Base-by-base conservation (phyloP, 345 rosid species). In the Trapa incisa region DNA sequence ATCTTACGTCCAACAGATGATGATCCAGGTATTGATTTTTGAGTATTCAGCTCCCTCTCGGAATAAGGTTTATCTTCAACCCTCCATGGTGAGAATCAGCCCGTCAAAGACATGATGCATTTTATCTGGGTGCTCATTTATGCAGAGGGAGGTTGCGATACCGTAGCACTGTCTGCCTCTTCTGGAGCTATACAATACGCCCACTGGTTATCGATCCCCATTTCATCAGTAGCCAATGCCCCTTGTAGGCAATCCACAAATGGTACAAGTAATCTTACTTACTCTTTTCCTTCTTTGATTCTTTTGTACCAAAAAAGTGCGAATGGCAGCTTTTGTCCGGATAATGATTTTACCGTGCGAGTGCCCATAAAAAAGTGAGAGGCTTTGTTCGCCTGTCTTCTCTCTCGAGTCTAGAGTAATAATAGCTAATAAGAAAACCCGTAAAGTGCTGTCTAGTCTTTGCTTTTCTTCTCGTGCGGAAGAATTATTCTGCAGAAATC, bases 401-500 rank as follows among this genome's bases (percentile, higher is more conserved):
- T 48, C 13, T 45, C 11, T 52, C 22, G 35, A 67, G 48, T 22
- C 29, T 22, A 22, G 29, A 22, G 29, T 22, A 22, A 22, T 22
- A 22, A 22, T 22, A 22, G 29, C 29, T 67, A 67, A 58, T 58
- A 58, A 33, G 11, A 58, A 8, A 50, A 53, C 70, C 63, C 70
- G 29, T 60, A 54, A 67, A 54, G 36, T 41, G 9, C 37, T 47
- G 56, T 37, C 38, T 69, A 36, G 56, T 37, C 38, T 69, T 39
- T 37, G 41, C 50, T 64, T 70, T 70, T 70, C 50, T 64, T 70
- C 64, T 70, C 35, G 37, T 61, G 56, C 72, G 4, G 65, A 47
- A n/a, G 72, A 69, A 69, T 8, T 14, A 10, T 42, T 64, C 45
- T 60, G 64, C 64, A 60, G 37, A 6, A 61, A 35, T 15, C 38